These are phyloP conservation scores for Voacanga thouarsii DNA, from an alignment of 257 asterid species.

Conservation along the genomic window DNA sequence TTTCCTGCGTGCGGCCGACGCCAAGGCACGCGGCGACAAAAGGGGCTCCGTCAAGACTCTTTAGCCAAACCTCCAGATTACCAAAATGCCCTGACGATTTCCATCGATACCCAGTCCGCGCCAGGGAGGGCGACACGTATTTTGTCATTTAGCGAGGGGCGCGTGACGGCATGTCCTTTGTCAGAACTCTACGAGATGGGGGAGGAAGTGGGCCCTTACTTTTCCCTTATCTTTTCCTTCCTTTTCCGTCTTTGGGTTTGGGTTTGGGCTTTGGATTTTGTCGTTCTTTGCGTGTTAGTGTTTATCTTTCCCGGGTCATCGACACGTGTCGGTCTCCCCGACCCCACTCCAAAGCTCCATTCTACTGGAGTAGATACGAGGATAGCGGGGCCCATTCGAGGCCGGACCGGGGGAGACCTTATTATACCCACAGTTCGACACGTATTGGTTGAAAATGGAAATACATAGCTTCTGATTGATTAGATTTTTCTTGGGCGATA, in stretches of 20 bases:
- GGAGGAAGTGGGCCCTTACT: background rate
- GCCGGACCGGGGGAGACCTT: background rate
- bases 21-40: constrained; percentile 30
- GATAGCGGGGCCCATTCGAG: constrained; percentile 5
- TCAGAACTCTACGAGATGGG: constrained; percentile 14
- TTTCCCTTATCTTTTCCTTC: background rate
- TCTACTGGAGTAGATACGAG: constrained; percentile 12
- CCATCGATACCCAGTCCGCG: background rate
- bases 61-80: constrained; percentile 12
- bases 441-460: background rate
- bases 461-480: background rate
- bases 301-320: background rate
- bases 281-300: constrained; percentile 15
- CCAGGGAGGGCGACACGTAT: constrained; percentile 22
- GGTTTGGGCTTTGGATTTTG: constrained; percentile 18
- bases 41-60: constrained; percentile 9
- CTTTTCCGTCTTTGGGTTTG: background rate
- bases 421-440: background rate
- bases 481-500: constrained; percentile 19
- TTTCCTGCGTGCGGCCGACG: constrained; percentile 33
- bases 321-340: constrained; percentile 23
- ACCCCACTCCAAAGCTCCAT: background rate
- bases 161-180: constrained; percentile 31
- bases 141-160: constrained; percentile 27
- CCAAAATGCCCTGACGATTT: constrained; percentile 10